A percentile compares a stretch with the other conserved stretches of the same genome.
These are phyloP conservation scores for Aspergillus luchuensis DNA, from an alignment of 2,329 filamentous ascomycete species.

Conservation along the genomic window DNA sequence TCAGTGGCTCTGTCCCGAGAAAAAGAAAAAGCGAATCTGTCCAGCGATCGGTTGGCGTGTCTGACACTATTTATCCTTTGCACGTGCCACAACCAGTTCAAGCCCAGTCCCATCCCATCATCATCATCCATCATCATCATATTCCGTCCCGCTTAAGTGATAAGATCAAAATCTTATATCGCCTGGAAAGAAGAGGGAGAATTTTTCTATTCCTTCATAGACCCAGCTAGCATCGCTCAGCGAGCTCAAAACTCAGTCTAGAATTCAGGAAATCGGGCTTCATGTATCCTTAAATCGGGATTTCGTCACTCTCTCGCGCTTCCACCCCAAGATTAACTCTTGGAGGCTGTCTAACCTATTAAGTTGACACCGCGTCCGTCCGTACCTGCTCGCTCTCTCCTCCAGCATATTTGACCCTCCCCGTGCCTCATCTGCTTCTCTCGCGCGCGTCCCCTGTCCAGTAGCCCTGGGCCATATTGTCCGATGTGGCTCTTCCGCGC, in stretches of 20 bases:
- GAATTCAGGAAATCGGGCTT: not conserved
- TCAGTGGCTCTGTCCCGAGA: not conserved
- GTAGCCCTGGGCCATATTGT: slow-evolving; percentile 11
- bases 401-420: not conserved
- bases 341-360: not conserved
- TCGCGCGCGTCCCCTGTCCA: slow-evolving; percentile 2
- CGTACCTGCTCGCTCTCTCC: not conserved
- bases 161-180: slow-evolving; percentile 24
- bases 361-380: not conserved
- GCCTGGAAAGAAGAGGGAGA: not conserved
- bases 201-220: not conserved
- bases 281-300: slow-evolving; percentile 14
- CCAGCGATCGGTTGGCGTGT: not conserved
- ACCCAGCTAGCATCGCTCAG: not conserved
- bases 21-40: too few species aligned
- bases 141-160: slow-evolving; percentile 20
- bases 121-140: slow-evolving; percentile 11
- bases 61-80: slow-evolving; percentile 5
- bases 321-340: not conserved
- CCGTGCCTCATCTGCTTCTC: not conserved
- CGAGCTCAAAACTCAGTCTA: not conserved
- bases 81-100: slow-evolving; percentile 18
- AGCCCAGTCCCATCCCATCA: not conserved
- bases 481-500: slow-evolving; percentile 82
- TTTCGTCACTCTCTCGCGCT: not conserved